Percentiles rank a stretch among this genome's conserved stretches.
These are phyloP conservation scores for Bruguiera gymnorhiza DNA, from an alignment of 345 rosid species.

Conservation along the genomic window DNA sequence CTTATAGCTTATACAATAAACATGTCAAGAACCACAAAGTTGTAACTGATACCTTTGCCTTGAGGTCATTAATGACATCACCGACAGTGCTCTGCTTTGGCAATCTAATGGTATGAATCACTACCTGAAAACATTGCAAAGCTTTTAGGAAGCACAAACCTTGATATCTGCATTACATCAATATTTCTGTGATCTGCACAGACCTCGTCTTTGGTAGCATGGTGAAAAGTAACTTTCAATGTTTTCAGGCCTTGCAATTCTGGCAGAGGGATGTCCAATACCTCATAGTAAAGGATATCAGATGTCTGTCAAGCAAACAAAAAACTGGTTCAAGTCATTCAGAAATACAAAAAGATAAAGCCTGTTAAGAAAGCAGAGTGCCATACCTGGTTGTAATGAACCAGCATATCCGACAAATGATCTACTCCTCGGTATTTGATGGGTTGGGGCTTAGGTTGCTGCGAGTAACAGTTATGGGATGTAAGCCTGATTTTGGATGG, in stretches of 20 bases:
- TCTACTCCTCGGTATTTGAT: conserved; percentile 87
- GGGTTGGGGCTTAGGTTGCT: conserved; percentile 96
- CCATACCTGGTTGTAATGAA: conserved; percentile 87
- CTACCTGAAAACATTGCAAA: conserved; percentile 36
- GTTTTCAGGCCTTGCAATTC: conserved; percentile 88
- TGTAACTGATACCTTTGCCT: conserved; percentile 25
- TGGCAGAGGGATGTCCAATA: conserved; percentile 92
- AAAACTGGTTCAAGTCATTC: conserved; percentile 1
- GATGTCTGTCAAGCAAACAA: conserved; percentile 50
- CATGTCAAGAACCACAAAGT: not conserved
- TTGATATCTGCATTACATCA: conserved; percentile 2
- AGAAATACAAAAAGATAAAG: not conserved
- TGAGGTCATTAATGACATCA: conserved; percentile 34
- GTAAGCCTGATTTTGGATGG: conserved; percentile 93
- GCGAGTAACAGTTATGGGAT: conserved; percentile 97
- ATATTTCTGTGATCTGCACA: not conserved
- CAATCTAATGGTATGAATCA: conserved; percentile 33
- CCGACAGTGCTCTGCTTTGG: conserved; percentile 40
- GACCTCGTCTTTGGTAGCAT: conserved; percentile 26
- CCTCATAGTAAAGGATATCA: conserved; percentile 90
- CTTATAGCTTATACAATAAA: not conserved
- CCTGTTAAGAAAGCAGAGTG: not conserved
- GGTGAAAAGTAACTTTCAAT: conserved; percentile 25
- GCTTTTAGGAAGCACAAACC: conserved; percentile 12
- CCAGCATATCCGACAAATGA: conserved; percentile 84